Evolutionary conservation across 306 rosid species (phyloP), one percentile per base, ranked within the genome.

Genomic region (Malus sieversii): DNA sequence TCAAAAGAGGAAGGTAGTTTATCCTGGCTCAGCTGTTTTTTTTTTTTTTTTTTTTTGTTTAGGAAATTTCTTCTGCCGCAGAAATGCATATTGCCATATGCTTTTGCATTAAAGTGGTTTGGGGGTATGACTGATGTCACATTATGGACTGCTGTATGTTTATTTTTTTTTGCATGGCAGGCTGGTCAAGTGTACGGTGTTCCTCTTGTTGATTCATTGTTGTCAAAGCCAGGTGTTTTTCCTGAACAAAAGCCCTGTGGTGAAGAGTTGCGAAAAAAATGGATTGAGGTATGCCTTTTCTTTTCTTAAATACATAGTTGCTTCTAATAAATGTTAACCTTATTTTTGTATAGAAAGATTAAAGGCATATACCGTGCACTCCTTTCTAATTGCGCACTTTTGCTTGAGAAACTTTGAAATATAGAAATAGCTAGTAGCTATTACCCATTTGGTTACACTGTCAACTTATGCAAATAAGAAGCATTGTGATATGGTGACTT

Each of bases 171-270:
- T 60, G 71, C 71, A 71, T 86, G 82, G 84, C 91, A 95, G 98
- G 98, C 97, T 82, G 97, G 98, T 81, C 98, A 92, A 80, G 86
- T 95, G 38, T 95, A 95, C 79, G 97, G 96, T 9, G 92, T 85
- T 80, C 90, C 97, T 77, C 98, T 95, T 83, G 87, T 93, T 62
- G 97, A 90, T 78, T 79, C 90, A 59, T 91, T 87, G 65, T 89
- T 92, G 78, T 87, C 88, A 27, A 92, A 90, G 87, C 85, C 97
- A 13, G 90, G 93, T 60, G 53, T 86, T 72, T 95, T 86, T 76
- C 98, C 98, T 19, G 98, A 95, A 74, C 87, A 81, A 84, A 90
- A 87, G 80, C 76, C 87, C 8, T 85, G 89, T 61, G 80, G 93
- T 64, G 98, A 95, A 85, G 98, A 92, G 77, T 79, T 82, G 68